phyloP scores from a whole-genome alignment of 2,329 filamentous ascomycete species.

The Colletotrichum ledebouriae region DNA sequence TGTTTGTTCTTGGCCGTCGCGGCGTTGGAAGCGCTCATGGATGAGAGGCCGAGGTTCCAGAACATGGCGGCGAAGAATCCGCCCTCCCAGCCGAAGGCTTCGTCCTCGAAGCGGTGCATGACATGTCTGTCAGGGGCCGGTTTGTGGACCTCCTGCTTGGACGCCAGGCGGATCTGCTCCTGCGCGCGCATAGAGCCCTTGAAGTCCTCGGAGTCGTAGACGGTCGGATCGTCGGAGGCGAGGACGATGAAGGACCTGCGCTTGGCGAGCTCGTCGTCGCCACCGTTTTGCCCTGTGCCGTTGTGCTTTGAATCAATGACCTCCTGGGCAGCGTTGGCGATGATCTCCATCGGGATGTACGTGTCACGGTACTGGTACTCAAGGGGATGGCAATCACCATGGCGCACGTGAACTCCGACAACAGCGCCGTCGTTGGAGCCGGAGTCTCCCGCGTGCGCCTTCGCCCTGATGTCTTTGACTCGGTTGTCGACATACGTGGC shows the following conservation, averaged over 20 bases:
- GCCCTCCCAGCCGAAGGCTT: slow-evolving; percentile 87
- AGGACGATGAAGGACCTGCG: slow-evolving; percentile 69
- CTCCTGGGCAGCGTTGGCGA: slow-evolving; percentile 70
- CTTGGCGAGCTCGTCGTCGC: slow-evolving; percentile 53
- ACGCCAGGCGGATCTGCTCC: slow-evolving; percentile 81
- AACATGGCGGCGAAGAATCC: slow-evolving; percentile 88
- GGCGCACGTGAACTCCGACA: slow-evolving; percentile 83
- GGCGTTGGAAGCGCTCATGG: slow-evolving; percentile 53
- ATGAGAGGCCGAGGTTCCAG: slow-evolving; percentile 77
- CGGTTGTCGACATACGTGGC: slow-evolving; percentile 73
- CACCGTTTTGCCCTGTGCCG: slow-evolving; percentile 51
- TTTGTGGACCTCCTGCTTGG: slow-evolving; percentile 65
- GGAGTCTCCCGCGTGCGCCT: slow-evolving; percentile 58
- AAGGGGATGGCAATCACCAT: slow-evolving; percentile 82
- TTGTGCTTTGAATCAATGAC: slow-evolving; percentile 66
- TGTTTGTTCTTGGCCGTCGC: slow-evolving; percentile 51
- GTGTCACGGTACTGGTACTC: slow-evolving; percentile 83
- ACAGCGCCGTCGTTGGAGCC: slow-evolving; percentile 64
- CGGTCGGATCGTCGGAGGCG: slow-evolving; percentile 85
- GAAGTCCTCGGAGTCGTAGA: slow-evolving; percentile 77
- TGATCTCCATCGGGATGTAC: slow-evolving; percentile 82
- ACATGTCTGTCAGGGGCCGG: slow-evolving; percentile 59
- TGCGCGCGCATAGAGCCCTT: slow-evolving; percentile 73
- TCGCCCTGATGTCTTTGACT: slow-evolving; percentile 66
- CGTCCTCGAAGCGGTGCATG: slow-evolving; percentile 78